These are phyloP conservation scores for Cercis canadensis DNA, from an alignment of 306 rosid species.

Conservation along the genomic window DNA sequence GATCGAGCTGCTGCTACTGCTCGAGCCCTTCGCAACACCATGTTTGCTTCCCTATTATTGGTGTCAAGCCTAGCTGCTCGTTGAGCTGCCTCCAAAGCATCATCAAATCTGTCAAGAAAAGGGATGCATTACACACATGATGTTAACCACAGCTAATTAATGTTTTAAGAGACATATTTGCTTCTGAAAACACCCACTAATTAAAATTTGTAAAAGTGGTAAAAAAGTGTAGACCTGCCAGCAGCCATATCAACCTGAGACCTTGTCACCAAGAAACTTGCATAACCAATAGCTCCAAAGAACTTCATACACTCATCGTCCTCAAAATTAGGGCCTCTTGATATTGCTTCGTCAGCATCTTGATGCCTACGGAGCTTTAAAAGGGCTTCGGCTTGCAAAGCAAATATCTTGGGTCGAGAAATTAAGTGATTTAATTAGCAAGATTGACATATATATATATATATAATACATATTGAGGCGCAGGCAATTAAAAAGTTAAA, in stretches of 20 bases:
- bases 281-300: constrained; percentile 76
- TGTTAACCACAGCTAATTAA: background rate
- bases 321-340: constrained; percentile 66
- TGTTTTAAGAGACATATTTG: constrained; percentile 1
- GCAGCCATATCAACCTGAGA: constrained; percentile 71
- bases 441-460: no score
- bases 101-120: constrained; percentile 61
- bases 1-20: constrained; percentile 60
- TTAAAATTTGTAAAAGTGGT: no score
- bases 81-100: constrained; percentile 70
- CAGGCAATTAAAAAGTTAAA: no score
- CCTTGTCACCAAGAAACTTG: constrained; percentile 63
- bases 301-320: constrained; percentile 70
- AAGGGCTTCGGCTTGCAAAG: constrained; percentile 83
- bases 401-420: constrained; percentile 56
- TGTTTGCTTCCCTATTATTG: constrained; percentile 59
- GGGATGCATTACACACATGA: background rate
- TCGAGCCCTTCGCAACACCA: constrained; percentile 57
- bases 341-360: constrained; percentile 74
- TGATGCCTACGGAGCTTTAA: constrained; percentile 76
- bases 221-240: constrained; percentile 64
- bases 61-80: constrained; percentile 67
- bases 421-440: no score
- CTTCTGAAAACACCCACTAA: no score
- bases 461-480: no score